Evolutionary conservation across 768 basidiomycete genomes (phyloP).

Genomic region (Termitomyces sp.): DNA sequence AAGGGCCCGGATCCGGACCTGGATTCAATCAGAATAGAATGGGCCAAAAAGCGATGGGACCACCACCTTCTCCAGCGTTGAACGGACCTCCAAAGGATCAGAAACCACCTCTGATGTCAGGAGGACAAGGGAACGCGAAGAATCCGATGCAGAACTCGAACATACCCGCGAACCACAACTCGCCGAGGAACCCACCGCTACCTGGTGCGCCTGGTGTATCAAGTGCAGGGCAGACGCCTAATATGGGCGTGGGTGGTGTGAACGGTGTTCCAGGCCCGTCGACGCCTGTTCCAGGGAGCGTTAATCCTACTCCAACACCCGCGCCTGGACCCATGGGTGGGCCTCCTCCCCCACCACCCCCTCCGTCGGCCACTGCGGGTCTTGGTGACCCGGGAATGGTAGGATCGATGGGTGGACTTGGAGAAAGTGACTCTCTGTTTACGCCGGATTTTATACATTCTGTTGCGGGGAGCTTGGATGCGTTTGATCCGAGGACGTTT

Average conservation of each 20-base stretch:
- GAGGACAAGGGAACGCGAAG: conserved; percentile 17
- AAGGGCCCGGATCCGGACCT: conserved; percentile 12
- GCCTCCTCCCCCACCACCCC: conserved; percentile 19
- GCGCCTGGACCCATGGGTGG: conserved; percentile 7
- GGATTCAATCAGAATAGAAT: conserved; percentile 19
- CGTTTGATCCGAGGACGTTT: conserved; percentile 29
- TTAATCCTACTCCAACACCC: background rate
- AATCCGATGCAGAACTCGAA: conserved; percentile 26
- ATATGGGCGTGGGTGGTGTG: conserved; percentile 4
- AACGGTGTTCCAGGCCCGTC: conserved; percentile 25
- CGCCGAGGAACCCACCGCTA: conserved; percentile 33
- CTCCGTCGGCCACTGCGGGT: conserved; percentile 10
- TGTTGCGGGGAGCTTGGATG: conserved; percentile 34
- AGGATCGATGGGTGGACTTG: conserved; percentile 3
- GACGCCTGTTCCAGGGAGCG: conserved; percentile 21
- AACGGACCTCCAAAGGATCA: conserved; percentile 23
- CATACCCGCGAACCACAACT: conserved; percentile 26
- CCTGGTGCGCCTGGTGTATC: background rate
- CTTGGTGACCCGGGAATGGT: conserved; percentile 16
- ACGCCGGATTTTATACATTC: conserved; percentile 41
- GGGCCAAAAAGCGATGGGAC: conserved; percentile 38
- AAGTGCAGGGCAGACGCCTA: conserved; percentile 17
- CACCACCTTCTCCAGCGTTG: conserved; percentile 48
- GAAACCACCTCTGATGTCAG: conserved; percentile 7
- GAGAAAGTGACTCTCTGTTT: conserved; percentile 16